phyloP scores from a whole-genome alignment of 371 early-diverging fungal species.

The Gilbertella persicaria region DNA sequence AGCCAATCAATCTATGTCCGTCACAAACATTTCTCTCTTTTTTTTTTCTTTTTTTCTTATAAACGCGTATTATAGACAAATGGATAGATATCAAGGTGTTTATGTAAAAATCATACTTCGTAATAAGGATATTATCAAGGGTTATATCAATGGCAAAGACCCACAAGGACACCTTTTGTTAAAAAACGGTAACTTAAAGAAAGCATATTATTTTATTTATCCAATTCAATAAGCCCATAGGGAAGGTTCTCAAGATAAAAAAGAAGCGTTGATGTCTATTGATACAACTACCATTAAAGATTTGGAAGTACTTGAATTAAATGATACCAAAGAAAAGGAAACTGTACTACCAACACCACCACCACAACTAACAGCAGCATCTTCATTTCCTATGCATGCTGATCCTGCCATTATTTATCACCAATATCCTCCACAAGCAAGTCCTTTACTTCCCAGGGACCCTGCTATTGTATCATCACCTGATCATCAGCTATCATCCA shows the following conservation, averaged over 20 bases:
- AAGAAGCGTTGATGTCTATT: constrained; percentile 2
- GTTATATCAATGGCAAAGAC: constrained; percentile 21
- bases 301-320: constrained; percentile 14
- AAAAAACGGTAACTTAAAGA: constrained; percentile 20
- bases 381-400: constrained; percentile 2
- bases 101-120: constrained; percentile 17
- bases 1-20: no score
- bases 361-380: no score
- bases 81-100: constrained; percentile 25
- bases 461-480: constrained; percentile 9
- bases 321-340: background rate
- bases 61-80: constrained; percentile 9
- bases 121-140: constrained; percentile 13
- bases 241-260: constrained; percentile 1
- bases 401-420: constrained; percentile 14
- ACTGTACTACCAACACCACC: background rate
- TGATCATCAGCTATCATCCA: background rate
- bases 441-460: background rate
- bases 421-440: constrained; percentile 2
- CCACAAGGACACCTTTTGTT: constrained; percentile 8
- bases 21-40: no score
- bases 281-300: constrained; percentile 1
- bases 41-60: background rate
- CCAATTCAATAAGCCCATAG: no score
- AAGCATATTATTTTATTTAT: background rate